These are phyloP conservation scores for Psidium guajava DNA, from an alignment of 345 rosid genomes.

Conservation along the genomic window DNA sequence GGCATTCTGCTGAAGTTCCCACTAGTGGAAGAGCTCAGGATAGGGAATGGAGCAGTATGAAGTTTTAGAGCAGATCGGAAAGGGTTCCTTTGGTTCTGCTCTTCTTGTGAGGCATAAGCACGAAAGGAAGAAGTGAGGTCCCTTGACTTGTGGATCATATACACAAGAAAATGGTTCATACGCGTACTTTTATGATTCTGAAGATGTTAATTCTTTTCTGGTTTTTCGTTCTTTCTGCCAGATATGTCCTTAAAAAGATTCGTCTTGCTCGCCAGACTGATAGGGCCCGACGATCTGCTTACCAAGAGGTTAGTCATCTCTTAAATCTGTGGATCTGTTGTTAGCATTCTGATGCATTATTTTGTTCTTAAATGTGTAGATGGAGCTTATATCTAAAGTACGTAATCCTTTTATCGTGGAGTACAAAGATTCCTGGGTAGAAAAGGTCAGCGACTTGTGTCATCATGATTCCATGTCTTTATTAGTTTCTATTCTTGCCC, in stretches of 20 bases:
- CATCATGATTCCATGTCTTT: not conserved
- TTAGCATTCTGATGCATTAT: not conserved
- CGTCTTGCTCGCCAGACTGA: constrained; percentile 96
- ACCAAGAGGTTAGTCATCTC: constrained; percentile 58
- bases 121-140: constrained; percentile 72
- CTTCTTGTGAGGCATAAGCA: constrained; percentile 95
- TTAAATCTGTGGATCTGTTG: not conserved
- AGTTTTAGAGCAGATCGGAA: constrained; percentile 85
- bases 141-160: not conserved
- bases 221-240: constrained; percentile 8
- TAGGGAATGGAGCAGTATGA: constrained; percentile 78
- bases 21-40: not conserved
- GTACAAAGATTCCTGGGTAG: constrained; percentile 99
- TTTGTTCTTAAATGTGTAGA: constrained; percentile 33
- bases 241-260: constrained; percentile 90
- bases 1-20: not conserved
- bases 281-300: constrained; percentile 86
- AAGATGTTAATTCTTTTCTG: not conserved
- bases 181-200: not conserved
- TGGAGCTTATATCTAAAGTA: constrained; percentile 86
- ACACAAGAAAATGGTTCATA: not conserved
- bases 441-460: constrained; percentile 42
- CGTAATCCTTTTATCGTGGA: constrained; percentile 83
- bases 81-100: constrained; percentile 96
- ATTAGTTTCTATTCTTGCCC: not conserved